Evolutionary conservation across 2,329 filamentous ascomycete species (phyloP).

Genomic region (Hawksworthiomyces lignivorus): DNA sequence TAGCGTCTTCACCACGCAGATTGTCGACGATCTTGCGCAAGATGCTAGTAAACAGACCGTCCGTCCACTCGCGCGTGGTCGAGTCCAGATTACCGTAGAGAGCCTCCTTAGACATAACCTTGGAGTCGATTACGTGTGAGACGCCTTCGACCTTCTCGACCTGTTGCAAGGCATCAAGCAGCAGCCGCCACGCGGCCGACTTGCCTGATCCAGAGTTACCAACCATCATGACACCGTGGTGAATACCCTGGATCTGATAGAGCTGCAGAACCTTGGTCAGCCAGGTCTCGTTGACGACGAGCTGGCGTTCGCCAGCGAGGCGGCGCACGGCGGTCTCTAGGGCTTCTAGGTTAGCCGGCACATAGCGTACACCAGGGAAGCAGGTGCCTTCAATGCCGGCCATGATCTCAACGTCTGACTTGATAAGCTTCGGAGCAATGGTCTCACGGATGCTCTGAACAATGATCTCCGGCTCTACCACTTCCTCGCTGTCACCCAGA

Average conservation of each 20-base stretch:
- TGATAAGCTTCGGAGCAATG: constrained; percentile 94
- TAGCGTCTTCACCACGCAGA: constrained; percentile 89
- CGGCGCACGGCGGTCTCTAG: constrained; percentile 75
- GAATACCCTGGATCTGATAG: constrained; percentile 95
- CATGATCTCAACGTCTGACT: constrained; percentile 85
- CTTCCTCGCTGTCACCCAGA: constrained; percentile 50
- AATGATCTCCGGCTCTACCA: constrained; percentile 92
- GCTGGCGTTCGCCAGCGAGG: constrained; percentile 75
- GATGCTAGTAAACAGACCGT: constrained; percentile 96
- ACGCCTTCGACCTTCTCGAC: constrained; percentile 91
- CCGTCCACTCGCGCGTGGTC: constrained; percentile 97
- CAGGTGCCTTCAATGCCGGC: constrained; percentile 71
- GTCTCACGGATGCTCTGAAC: constrained; percentile 98
- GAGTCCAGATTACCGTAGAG: constrained; percentile 93
- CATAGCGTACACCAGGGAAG: constrained; percentile 89
- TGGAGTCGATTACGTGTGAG: constrained; percentile 95
- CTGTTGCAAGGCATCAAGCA: constrained; percentile 83
- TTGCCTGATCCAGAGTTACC: constrained; percentile 97
- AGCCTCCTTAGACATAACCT: constrained; percentile 99
- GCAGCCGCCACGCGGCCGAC: constrained; percentile 85
- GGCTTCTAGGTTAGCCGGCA: constrained; percentile 76
- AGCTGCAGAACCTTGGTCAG: constrained; percentile 95
- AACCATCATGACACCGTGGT: constrained; percentile 99
- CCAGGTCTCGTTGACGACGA: constrained; percentile 90
- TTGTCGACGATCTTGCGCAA: constrained; percentile 98